phyloP scores from a whole-genome alignment of 2,329 filamentous ascomycete species.

The Botrytis elliptica region DNA sequence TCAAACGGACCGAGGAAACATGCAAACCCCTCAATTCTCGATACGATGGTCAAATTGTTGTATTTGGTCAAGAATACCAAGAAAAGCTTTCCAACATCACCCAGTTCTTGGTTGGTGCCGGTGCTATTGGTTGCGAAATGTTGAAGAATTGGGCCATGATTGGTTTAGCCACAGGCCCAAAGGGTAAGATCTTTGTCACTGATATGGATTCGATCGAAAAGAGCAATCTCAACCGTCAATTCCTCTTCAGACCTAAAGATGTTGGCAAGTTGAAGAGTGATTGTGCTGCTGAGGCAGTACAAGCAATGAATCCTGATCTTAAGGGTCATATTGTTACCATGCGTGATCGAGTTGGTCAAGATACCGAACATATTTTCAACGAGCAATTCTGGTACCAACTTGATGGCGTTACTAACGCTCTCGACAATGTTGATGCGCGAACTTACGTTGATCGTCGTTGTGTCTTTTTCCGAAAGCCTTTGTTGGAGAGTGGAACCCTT shows the following conservation, averaged over 20 bases:
- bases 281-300: slow-evolving; percentile 83
- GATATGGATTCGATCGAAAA: slow-evolving; percentile 99
- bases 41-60: slow-evolving; percentile 96
- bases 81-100: slow-evolving; percentile 88
- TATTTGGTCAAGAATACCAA: slow-evolving; percentile 91
- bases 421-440: slow-evolving; percentile 96
- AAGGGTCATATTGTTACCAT: slow-evolving; percentile 80
- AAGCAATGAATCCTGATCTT: slow-evolving; percentile 93
- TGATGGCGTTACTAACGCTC: slow-evolving; percentile 91
- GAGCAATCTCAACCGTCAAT: slow-evolving; percentile 97
- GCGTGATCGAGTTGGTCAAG: slow-evolving; percentile 84
- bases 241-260: slow-evolving; percentile 89
- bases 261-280: slow-evolving; percentile 97
- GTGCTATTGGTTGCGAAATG: slow-evolving; percentile 98
- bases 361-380: slow-evolving; percentile 93
- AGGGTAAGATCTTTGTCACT: slow-evolving; percentile 87
- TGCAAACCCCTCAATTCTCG: slow-evolving; percentile 83
- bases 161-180: slow-evolving; percentile 81
- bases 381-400: slow-evolving; percentile 86
- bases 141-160: slow-evolving; percentile 99
- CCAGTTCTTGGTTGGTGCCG: slow-evolving; percentile 92
- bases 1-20: slow-evolving; percentile 74
- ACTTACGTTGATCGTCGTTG: slow-evolving; percentile 96
- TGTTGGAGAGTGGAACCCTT: slow-evolving; percentile 95
- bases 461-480: slow-evolving; percentile 96